Evolutionary conservation across 768 basidiomycete species (phyloP).

Genomic region (Candolleomyces eurysporus): DNA sequence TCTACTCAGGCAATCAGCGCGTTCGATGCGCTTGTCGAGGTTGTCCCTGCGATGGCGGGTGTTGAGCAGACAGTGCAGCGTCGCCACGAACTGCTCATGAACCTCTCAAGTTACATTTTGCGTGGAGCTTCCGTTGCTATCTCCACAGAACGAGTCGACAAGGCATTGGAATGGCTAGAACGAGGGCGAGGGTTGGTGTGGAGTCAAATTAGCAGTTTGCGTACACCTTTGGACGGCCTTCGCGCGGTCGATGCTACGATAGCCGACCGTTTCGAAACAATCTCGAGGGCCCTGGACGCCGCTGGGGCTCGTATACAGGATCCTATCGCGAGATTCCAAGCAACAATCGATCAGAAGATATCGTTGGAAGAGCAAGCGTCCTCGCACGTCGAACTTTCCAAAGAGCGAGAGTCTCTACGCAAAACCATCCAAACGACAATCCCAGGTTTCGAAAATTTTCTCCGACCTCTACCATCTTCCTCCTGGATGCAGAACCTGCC

Average conservation of each 20-base stretch:
- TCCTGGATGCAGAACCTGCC: conserved; percentile 8
- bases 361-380: conserved; percentile 7
- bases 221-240: conserved; percentile 22
- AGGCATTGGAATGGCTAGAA: conserved; percentile 33
- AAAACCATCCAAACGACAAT: conserved; percentile 9
- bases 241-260: conserved; percentile 6
- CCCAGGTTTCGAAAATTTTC: conserved; percentile 20
- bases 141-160: conserved; percentile 14
- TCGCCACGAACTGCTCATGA: not conserved
- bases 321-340: too few relatives aligned
- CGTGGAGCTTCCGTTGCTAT: conserved; percentile 26
- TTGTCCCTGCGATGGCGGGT: not conserved
- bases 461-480: conserved; percentile 10
- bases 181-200: conserved; percentile 27
- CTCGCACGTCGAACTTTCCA: conserved; percentile 14
- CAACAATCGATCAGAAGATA: too few relatives aligned
- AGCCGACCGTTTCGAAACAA: conserved; percentile 9
- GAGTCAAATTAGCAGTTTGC: conserved; percentile 22
- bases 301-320: not conserved
- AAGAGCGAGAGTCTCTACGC: conserved; percentile 16
- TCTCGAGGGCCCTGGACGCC: conserved; percentile 15
- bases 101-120: not conserved
- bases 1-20: not conserved
- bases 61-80: conserved; percentile 2
- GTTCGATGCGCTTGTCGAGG: not conserved